Percentiles rank a stretch among this genome's conserved stretches.
phyloP scores from a whole-genome alignment of 2,329 filamentous ascomycete genomes.

The Aspergillus uvarum region DNA sequence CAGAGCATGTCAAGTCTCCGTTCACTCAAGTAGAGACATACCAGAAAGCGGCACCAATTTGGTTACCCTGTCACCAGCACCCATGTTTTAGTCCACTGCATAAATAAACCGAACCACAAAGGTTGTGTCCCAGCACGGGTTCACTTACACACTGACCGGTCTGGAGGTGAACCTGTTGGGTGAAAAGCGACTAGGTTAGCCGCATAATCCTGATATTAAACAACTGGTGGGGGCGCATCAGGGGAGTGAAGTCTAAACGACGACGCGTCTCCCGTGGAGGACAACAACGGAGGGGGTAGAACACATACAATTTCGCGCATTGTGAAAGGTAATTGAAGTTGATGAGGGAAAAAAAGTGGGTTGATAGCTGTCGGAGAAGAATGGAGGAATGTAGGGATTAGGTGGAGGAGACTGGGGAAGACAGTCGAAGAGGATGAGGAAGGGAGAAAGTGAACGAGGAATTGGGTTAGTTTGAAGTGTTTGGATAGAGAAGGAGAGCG shows the following conservation, averaged over 20 bases:
- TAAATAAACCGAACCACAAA: slow-evolving; percentile 1
- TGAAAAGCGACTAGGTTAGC: slow-evolving; percentile 41
- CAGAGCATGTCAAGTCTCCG: background rate
- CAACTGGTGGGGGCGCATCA: slow-evolving; percentile 37
- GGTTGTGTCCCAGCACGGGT: slow-evolving; percentile 6
- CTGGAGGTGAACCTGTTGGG: slow-evolving; percentile 87
- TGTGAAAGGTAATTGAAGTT: slow-evolving; percentile 44
- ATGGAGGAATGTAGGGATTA: slow-evolving; percentile 10
- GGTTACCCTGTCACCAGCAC: slow-evolving; percentile 76
- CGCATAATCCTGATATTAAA: slow-evolving; percentile 18
- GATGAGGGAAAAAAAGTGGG: slow-evolving; percentile 16
- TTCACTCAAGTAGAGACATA: slow-evolving; percentile 46
- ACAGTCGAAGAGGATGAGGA: slow-evolving; percentile 20
- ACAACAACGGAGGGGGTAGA: slow-evolving; percentile 8
- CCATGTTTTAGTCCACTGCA: slow-evolving; percentile 10
- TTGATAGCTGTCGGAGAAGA: slow-evolving; percentile 15
- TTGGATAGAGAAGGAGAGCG: slow-evolving; percentile 30
- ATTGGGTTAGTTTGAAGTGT: slow-evolving; percentile 20
- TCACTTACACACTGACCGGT: slow-evolving; percentile 96
- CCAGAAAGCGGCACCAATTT: slow-evolving; percentile 99
- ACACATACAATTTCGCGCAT: slow-evolving; percentile 74
- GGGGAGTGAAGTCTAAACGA: slow-evolving; percentile 29
- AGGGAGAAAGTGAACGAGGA: slow-evolving; percentile 18
- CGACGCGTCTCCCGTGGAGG: slow-evolving; percentile 37
- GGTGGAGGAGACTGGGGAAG: slow-evolving; percentile 17